A percentile compares a stretch with the other conserved stretches of the same genome.
phyloP scores from a whole-genome alignment of 2,329 filamentous ascomycete genomes.

The Cryphonectria japonica region DNA sequence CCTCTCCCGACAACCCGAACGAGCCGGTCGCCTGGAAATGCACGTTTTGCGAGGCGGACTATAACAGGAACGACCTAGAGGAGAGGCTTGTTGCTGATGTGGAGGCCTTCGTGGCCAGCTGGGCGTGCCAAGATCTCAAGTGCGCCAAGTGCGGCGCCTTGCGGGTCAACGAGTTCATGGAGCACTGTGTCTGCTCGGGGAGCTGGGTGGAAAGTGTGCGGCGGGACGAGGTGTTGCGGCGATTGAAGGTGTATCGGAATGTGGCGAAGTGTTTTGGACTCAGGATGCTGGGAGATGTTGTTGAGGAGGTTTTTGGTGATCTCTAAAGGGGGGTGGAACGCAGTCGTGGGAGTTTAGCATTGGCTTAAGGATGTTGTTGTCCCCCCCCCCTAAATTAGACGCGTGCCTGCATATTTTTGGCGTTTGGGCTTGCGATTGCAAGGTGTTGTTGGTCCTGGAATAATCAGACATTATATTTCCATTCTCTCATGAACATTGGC shows the following conservation, averaged over 20 bases:
- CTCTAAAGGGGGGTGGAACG: slow-evolving; percentile 38
- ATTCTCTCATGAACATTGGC: neutral
- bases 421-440: slow-evolving; percentile 3
- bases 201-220: slow-evolving; percentile 77
- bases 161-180: slow-evolving; percentile 90
- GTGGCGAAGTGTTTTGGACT: slow-evolving; percentile 81
- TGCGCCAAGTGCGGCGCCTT: slow-evolving; percentile 74
- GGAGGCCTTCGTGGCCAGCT: slow-evolving; percentile 74
- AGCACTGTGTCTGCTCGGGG: slow-evolving; percentile 92
- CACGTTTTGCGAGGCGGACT: slow-evolving; percentile 73
- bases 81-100: slow-evolving; percentile 79
- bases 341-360: neutral
- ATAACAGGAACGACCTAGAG: slow-evolving; percentile 80
- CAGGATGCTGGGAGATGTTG: slow-evolving; percentile 78
- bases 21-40: slow-evolving; percentile 67
- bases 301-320: slow-evolving; percentile 61
- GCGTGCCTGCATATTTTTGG: neutral
- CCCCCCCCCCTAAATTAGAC: no score
- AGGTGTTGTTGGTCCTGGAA: neutral
- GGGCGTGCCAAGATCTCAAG: slow-evolving; percentile 88
- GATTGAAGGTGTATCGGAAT: slow-evolving; percentile 69
- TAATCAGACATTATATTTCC: neutral
- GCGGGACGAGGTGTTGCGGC: slow-evolving; percentile 65
- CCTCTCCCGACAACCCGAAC: slow-evolving; percentile 37
- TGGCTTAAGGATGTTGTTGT: neutral